Conservation (phyloP, 2,329 filamentous ascomycete genomes). For the Aspergillus fischeri region DNA sequence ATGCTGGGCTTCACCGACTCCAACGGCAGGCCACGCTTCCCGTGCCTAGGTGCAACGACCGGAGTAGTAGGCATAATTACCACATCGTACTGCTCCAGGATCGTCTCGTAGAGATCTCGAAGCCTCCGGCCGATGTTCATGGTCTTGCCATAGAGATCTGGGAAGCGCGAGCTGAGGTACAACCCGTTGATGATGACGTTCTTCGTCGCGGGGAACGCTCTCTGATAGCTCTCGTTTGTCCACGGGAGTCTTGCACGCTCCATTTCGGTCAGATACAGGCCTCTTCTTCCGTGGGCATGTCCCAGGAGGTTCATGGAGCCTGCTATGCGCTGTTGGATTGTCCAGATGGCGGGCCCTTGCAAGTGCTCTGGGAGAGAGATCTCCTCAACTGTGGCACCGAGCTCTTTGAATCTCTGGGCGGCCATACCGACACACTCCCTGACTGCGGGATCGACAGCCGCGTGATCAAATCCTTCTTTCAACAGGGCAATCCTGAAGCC, state of each 20-base stretch:
- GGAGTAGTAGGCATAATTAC: constrained; percentile 39
- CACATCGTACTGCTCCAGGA: constrained; percentile 40
- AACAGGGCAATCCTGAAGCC: constrained; percentile 40
- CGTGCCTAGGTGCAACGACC: constrained; percentile 23
- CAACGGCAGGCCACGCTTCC: constrained; percentile 18
- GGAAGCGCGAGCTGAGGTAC: constrained; percentile 37
- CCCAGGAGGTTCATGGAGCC: constrained; percentile 42
- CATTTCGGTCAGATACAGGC: constrained; percentile 49
- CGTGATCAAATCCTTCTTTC: constrained; percentile 43
- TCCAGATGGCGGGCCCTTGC: constrained; percentile 48
- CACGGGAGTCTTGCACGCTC: constrained; percentile 47
- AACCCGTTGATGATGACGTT: constrained; percentile 39
- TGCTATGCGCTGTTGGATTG: constrained; percentile 36
- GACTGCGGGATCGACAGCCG: constrained; percentile 39
- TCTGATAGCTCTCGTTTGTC: constrained; percentile 48
- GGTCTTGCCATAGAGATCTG: constrained; percentile 39
- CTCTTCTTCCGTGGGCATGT: constrained; percentile 45
- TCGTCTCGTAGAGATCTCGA: constrained; percentile 35
- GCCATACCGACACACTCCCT: constrained; percentile 42
- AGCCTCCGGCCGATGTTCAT: constrained; percentile 39
- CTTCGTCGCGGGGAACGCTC: constrained; percentile 45
- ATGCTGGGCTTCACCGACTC: constrained; percentile 37
- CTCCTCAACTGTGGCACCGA: constrained; percentile 50
- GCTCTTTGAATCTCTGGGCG: constrained; percentile 35
- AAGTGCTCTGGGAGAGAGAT: constrained; percentile 49